Base-by-base conservation (phyloP, 1,139 yeast genomes). In the Sugiyamaella pinicola region DNA sequence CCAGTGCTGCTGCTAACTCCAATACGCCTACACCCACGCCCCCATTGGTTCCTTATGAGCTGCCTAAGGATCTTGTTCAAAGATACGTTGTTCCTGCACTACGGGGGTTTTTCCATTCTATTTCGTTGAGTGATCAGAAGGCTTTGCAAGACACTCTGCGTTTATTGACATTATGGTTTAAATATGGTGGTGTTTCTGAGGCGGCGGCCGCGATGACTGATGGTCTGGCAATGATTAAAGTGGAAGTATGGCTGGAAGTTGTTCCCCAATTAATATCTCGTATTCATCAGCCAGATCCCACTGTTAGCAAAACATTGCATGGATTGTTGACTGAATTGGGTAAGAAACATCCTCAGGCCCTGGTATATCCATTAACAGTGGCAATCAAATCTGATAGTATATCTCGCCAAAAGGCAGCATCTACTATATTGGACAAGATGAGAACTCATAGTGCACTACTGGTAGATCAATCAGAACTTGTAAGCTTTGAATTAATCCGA, bases 181-280 rank as follows among this genome's bases (percentile, higher is more conserved):
- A 87, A 47, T 93, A 87, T 72, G 99, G 99, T 65, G 97, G 97
- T 28, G 79, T 86, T 46, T 82, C 88, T 0, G 97, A 90, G 58
- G 96, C 96, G 1, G 88, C 96, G 0, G 84, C 81, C 55, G 96
- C 98, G 0, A 85, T 95, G 81, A 79, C 83, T 39, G 96, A 90
- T 64, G 99, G 99, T 0, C 88, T 91, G 65, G 82, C 83, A 58
- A 83, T 90, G 85, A 90, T 93, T 22, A 85, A 85, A 60, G 83
- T 91, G 53, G 98, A 91, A 63, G 88, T 88, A 4, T 95, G 99
- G 99, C 73, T 95, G 31, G 96, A 90, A 64, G 98, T 95, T 21
- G 79, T 93, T 28, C 98, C 99, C 0, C 99, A 95, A 70, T 76
- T 95, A 63, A 93, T 95, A 60, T 90, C 99, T 0, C 87, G 97